Percentiles rank a stretch among this genome's conserved stretches.
These are phyloP conservation scores for Monosporascus sp. DNA, from an alignment of 2,329 filamentous ascomycete genomes.

Conservation along the genomic window DNA sequence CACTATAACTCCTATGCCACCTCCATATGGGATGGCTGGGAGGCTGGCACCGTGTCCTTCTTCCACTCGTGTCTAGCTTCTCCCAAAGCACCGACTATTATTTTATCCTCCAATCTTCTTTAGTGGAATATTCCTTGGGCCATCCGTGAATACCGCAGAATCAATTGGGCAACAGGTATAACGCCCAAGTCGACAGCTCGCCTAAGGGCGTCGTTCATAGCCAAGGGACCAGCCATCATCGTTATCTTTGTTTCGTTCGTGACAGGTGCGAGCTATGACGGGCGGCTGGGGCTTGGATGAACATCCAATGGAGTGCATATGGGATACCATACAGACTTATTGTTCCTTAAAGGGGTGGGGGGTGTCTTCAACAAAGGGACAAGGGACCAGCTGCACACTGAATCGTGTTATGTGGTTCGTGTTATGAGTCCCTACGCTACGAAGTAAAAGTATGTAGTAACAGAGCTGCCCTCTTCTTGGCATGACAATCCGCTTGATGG, in stretches of 20 bases:
- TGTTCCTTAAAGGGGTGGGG: slow-evolving; percentile 13
- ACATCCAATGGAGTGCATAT: slow-evolving; percentile 23
- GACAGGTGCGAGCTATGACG: slow-evolving; percentile 4
- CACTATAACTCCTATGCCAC: not conserved
- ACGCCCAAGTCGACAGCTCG: no score
- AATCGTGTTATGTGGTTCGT: no score
- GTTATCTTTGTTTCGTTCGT: no score
- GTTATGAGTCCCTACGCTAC: no score
- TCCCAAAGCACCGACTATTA: no score
- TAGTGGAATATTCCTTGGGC: no score
- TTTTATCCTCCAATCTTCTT: no score
- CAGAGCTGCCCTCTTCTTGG: not conserved
- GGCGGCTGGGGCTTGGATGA: slow-evolving; percentile 14
- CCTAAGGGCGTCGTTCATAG: no score
- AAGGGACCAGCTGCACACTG: slow-evolving; percentile 2
- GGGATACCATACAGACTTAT: slow-evolving; percentile 14
- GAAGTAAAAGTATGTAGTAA: not conserved
- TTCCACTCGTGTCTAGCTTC: no score
- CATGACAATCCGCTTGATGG: not conserved
- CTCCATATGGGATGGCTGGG: not conserved
- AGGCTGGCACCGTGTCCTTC: not conserved
- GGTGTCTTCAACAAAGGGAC: slow-evolving; percentile 9
- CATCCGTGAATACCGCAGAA: no score
- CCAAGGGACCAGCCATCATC: no score
- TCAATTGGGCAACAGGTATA: no score